Evolutionary conservation across 208 protist genomes (phyloP).

Genomic region (Crithidia brevicula): DNA sequence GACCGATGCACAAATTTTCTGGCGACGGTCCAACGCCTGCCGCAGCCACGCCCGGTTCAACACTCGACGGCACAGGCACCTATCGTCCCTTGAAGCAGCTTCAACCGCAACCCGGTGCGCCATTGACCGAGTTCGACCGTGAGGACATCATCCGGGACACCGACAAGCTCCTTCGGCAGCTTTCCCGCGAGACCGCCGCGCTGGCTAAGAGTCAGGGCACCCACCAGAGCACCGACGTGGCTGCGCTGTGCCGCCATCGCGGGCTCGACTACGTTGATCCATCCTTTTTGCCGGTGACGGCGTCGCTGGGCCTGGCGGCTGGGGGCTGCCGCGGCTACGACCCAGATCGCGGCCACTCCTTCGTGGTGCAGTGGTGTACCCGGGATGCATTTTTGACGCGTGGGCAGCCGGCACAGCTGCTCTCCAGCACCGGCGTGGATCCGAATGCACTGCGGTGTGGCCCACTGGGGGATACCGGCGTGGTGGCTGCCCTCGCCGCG

Average conservation of each 20-base stretch:
- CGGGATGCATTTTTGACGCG: slow-evolving; percentile 17
- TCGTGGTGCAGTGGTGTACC: slow-evolving; percentile 41
- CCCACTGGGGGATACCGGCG: slow-evolving; percentile 42
- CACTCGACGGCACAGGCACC: too few species aligned
- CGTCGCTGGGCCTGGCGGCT: slow-evolving; percentile 31
- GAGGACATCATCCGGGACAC: slow-evolving; percentile 33
- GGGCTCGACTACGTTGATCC: slow-evolving; percentile 63
- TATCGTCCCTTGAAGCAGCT: not conserved
- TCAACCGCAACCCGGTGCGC: not conserved
- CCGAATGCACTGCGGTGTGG: slow-evolving; percentile 43
- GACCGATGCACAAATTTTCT: slow-evolving; percentile 37
- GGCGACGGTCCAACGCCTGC: not conserved
- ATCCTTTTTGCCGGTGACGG: slow-evolving; percentile 51
- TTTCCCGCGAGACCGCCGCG: slow-evolving; percentile 27
- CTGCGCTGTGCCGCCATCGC: slow-evolving; percentile 40
- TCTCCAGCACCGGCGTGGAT: slow-evolving; percentile 41
- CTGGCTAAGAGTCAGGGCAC: slow-evolving; percentile 25
- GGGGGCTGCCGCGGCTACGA: slow-evolving; percentile 32
- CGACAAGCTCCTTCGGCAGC: slow-evolving; percentile 26
- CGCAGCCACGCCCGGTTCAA: not conserved
- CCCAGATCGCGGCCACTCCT: slow-evolving; percentile 3
- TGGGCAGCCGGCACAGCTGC: slow-evolving; percentile 13
- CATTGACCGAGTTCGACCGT: slow-evolving; percentile 13
- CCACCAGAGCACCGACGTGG: slow-evolving; percentile 23
- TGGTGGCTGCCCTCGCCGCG: slow-evolving; percentile 60